Base-by-base conservation (phyloP, 768 basidiomycete species). In the Xerocomus brunneocitrinus region DNA sequence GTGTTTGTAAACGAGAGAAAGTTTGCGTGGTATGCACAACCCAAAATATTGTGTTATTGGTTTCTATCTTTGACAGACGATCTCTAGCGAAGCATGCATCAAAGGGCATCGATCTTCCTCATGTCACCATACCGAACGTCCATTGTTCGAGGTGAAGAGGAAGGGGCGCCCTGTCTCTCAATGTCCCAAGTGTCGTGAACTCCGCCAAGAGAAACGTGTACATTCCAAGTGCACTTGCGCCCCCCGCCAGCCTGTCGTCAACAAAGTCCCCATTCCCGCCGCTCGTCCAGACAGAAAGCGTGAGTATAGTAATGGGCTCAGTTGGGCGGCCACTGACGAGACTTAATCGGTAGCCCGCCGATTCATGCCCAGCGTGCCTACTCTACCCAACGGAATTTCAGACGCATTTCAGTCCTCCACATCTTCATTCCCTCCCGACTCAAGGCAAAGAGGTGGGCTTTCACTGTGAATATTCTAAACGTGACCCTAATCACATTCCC, bases 161-260 rank as follows among this genome's bases (percentile, higher is more conserved):
- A 94, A 95, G 67, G 94, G 94, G 2, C 79, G 94, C 7, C 94
- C 94, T 0, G 81, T 92, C 14, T 91, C 93, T 7, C 93, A 95
- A 67, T 97, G 94, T 71, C 78, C 81, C 50, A 84, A 83, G 60
- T 95, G 94, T 65, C 83, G 91, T 34, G 82, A 90, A 61, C 77
- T 89, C 32, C 81, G 93, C 16, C 86, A 90, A 69, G 85, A 84
- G 40, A 87, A 84, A 69, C 83, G 80, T 56, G 76, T 91, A 31
- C 91, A 93, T 65, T 87, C 88, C 31, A 91, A 89, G 63, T 92
- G 90, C 67, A 84, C 79, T 49, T 92, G 91, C 58, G 75, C 77
- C 51, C 73, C 75, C 8, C 72, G 68, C 67, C 53, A 71, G n/a
- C 53, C 61, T 30, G 32, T 43, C 3, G 45, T 63, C 40, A 67